phyloP scores from a whole-genome alignment of 106 monocot species.

The Hemerocallis citrina region DNA sequence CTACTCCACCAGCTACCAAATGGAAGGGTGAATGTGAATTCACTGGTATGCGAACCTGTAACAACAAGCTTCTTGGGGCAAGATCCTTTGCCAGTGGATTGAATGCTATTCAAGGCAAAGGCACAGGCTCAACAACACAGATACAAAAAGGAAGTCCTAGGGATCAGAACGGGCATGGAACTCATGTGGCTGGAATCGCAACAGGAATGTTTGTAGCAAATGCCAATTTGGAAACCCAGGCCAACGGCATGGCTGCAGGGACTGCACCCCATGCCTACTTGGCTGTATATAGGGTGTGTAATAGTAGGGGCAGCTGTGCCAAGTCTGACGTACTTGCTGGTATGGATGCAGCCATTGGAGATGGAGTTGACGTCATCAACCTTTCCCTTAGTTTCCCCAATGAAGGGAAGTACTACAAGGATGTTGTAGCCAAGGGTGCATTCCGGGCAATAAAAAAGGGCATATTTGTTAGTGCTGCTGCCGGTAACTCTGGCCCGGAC shows the following conservation, averaged over 20 bases:
- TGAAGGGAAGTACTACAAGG: conserved; percentile 10
- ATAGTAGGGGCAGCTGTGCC: background rate
- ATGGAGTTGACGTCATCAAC: conserved; percentile 36
- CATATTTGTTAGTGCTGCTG: conserved; percentile 35
- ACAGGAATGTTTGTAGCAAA: conserved; percentile 27
- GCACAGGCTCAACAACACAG: background rate
- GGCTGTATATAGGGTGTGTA: conserved; percentile 55
- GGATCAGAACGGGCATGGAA: conserved; percentile 33
- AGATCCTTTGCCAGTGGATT: background rate
- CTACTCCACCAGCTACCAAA: conserved; percentile 20
- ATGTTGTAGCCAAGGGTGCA: conserved; percentile 23
- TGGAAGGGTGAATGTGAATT: conserved; percentile 57
- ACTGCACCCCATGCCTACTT: conserved; percentile 45
- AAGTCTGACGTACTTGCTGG: conserved; percentile 24
- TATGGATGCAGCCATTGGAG: conserved; percentile 30
- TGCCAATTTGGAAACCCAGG: conserved; percentile 15
- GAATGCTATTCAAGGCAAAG: no score
- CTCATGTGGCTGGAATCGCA: conserved; percentile 44
- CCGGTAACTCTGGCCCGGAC: conserved; percentile 36
- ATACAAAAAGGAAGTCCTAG: background rate
- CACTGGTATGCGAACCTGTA: conserved; percentile 17
- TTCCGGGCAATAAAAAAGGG: conserved; percentile 37
- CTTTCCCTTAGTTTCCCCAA: conserved; percentile 10
- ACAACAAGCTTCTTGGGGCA: conserved; percentile 62
- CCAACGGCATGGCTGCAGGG: conserved; percentile 33